Percentiles rank a stretch among this genome's conserved stretches.
phyloP scores from a whole-genome alignment of 1,284 basidiomycete species.

The Agroathelia rolfsii region DNA sequence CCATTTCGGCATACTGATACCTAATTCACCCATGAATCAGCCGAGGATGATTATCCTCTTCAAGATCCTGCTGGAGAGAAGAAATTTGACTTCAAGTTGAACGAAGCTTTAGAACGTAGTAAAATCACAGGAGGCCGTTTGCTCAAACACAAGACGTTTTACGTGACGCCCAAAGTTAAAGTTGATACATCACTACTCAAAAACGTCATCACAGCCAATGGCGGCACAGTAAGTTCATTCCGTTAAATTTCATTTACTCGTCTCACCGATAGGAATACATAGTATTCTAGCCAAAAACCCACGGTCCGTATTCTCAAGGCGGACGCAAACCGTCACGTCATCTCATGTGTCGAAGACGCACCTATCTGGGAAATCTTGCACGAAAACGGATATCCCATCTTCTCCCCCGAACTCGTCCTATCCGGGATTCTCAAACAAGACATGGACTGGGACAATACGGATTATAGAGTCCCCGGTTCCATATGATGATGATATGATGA shows the following conservation, averaged over 20 bases:
- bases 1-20: slow-evolving; percentile 5
- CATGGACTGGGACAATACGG: slow-evolving; percentile 52
- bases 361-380: slow-evolving; percentile 51
- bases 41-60: slow-evolving; percentile 49
- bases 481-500: too few species aligned
- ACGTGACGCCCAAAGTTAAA: slow-evolving; percentile 53
- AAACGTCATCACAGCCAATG: slow-evolving; percentile 53
- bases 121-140: slow-evolving; percentile 39
- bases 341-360: slow-evolving; percentile 53
- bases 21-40: slow-evolving; percentile 31
- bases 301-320: slow-evolving; percentile 44
- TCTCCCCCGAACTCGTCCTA: slow-evolving; percentile 56
- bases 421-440: slow-evolving; percentile 53
- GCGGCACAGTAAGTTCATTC: slow-evolving; percentile 47
- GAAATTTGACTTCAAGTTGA: slow-evolving; percentile 55
- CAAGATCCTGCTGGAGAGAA: slow-evolving; percentile 50
- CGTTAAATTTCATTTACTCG: not conserved
- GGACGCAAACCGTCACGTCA: slow-evolving; percentile 44
- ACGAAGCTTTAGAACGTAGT: slow-evolving; percentile 48
- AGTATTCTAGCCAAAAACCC: slow-evolving; percentile 41
- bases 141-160: slow-evolving; percentile 59
- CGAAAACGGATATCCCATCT: slow-evolving; percentile 44
- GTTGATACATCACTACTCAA: slow-evolving; percentile 50
- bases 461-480: too few species aligned
- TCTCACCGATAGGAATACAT: slow-evolving; percentile 4